Percentiles rank a stretch among this genome's conserved stretches.
phyloP scores from a whole-genome alignment of 78 protist species.

The Protostelium mycophagum region DNA sequence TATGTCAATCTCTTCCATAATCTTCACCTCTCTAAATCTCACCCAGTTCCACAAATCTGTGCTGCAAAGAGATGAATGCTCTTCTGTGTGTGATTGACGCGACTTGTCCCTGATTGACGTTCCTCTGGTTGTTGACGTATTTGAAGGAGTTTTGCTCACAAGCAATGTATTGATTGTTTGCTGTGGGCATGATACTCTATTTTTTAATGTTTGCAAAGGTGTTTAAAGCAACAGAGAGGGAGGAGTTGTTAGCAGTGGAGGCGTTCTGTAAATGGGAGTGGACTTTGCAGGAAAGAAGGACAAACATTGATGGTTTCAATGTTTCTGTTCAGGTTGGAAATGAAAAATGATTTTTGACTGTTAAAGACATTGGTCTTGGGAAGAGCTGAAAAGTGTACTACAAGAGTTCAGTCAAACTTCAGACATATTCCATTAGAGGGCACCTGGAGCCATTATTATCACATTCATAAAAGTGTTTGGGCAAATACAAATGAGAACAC shows the following conservation, averaged over 20 bases:
- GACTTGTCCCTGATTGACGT: background rate
- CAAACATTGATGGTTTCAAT: background rate
- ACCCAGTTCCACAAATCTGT: background rate
- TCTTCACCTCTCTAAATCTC: no score
- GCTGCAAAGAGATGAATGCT: background rate
- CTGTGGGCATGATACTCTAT: background rate
- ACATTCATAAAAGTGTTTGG: background rate
- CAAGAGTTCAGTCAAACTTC: no score
- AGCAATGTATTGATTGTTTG: background rate
- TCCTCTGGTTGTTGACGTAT: background rate
- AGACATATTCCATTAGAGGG: no score
- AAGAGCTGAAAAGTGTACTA: background rate
- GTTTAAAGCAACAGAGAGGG: background rate
- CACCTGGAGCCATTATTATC: background rate
- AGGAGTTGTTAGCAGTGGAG: background rate
- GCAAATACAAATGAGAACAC: background rate
- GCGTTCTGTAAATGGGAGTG: background rate
- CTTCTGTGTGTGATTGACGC: background rate
- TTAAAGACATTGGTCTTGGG: background rate
- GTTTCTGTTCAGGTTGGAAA: background rate
- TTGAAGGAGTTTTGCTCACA: background rate
- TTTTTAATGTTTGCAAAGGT: background rate
- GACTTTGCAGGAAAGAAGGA: background rate
- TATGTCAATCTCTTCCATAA: no score
- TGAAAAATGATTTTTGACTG: background rate